Conservation (phyloP, 2,329 filamentous ascomycete species). For the Penicillium rolfsii region DNA sequence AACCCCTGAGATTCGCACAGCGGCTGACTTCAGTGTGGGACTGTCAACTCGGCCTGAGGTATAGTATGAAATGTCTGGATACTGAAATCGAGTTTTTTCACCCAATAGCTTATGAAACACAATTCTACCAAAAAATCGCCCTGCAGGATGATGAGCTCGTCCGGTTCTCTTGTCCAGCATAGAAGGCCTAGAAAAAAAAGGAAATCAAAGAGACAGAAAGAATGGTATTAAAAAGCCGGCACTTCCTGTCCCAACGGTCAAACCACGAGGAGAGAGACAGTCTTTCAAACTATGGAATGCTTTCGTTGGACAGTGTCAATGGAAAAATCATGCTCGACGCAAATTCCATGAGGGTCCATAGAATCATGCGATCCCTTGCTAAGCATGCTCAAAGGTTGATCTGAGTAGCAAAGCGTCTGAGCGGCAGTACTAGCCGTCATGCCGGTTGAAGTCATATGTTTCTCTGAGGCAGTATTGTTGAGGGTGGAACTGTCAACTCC, state of each 20-base stretch:
- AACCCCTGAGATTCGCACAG: too few relatives aligned
- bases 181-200: too few relatives aligned
- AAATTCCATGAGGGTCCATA: constrained; percentile 29
- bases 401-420: constrained; percentile 35
- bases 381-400: constrained; percentile 20
- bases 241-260: background rate
- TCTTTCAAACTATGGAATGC: constrained; percentile 16
- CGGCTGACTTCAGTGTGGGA: too few relatives aligned
- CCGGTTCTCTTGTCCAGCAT: too few relatives aligned
- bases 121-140: too few relatives aligned
- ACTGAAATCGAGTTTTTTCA: too few relatives aligned
- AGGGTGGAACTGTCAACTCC: constrained; percentile 13
- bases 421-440: constrained; percentile 23
- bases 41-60: too few relatives aligned
- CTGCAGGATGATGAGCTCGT: too few relatives aligned
- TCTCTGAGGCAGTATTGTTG: constrained; percentile 12
- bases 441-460: constrained; percentile 18
- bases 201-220: background rate
- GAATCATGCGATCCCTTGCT: constrained; percentile 24
- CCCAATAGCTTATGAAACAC: too few relatives aligned
- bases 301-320: constrained; percentile 25
- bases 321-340: constrained; percentile 37
- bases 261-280: too few relatives aligned
- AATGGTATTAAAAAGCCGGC: background rate
- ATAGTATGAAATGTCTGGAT: too few relatives aligned